Evolutionary conservation across 1,284 basidiomycete genomes (phyloP), one percentile per base, ranked within the genome.

Genomic region (Trichosporon ovoides): DNA sequence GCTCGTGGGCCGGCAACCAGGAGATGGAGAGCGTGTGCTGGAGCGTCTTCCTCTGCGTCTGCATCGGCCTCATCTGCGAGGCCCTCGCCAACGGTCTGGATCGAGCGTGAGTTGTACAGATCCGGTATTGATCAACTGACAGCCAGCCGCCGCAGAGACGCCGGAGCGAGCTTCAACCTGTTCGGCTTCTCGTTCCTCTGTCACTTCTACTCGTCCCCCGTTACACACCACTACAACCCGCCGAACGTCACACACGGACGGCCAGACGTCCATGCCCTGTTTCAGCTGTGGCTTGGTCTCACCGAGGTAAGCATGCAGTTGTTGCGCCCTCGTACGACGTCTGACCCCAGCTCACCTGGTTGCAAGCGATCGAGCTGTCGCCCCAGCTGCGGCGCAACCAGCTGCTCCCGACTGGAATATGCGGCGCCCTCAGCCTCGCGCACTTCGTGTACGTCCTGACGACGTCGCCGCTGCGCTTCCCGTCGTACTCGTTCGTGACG

Each of bases 201-300:
- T 1, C 76, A 77, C 59, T 63, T 77, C 16, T 77, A 77, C 64
- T 74, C 75, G 6, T 73, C 72, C 3, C 76, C 75, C 6, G 60
- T 76, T 11, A 77, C 75, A 2, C 75, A 77, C 60, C 67, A 73
- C 50, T 69, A 64, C 18, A 55, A 65, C 69, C 10, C 58, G 64
- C 5, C 63, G 60, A 19, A 58, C 61, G 16, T 57, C 65, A 2
- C 60, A 54, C 63, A 70, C 24, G 67, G 69, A 7, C 59, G 76
- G 11, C 76, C 76, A 2, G 75, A 77, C 54, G 57, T 73, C 11
- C 70, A 77, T 49, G 73, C 72, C 9, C 57, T 76, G 5, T 70
- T 77, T 58, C 74, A 76, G 52, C 64, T 77, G 5, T 75, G 72
- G 72, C 61, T 77, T 3, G 69, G 72, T 33, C 59, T 77, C 14